phyloP scores from a whole-genome alignment of 2,329 filamentous ascomycete species.

The Fusarium sp. region DNA sequence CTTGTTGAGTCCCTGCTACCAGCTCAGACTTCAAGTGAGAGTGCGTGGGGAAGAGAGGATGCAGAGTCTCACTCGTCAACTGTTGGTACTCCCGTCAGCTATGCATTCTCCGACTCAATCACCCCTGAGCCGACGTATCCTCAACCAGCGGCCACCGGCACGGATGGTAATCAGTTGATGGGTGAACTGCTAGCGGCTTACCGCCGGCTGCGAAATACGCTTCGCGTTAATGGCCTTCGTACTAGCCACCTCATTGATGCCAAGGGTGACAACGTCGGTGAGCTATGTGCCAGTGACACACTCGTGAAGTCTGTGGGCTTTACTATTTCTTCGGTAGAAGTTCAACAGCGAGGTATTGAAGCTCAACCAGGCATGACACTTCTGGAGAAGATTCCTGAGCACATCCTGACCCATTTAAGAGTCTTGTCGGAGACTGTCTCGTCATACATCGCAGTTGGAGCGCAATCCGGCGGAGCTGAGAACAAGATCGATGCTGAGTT shows the following conservation, averaged over 20 bases:
- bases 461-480: slow-evolving; percentile 72
- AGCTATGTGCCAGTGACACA: slow-evolving; percentile 70
- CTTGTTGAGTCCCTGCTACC: slow-evolving; percentile 58
- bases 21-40: slow-evolving; percentile 55
- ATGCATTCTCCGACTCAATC: slow-evolving; percentile 58
- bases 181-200: slow-evolving; percentile 74
- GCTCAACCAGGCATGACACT: slow-evolving; percentile 81
- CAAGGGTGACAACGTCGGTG: slow-evolving; percentile 55
- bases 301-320: slow-evolving; percentile 80
- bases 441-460: slow-evolving; percentile 85
- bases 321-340: slow-evolving; percentile 90
- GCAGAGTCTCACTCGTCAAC: slow-evolving; percentile 51
- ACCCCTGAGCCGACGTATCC: slow-evolving; percentile 46
- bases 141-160: slow-evolving; percentile 23
- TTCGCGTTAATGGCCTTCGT: slow-evolving; percentile 68
- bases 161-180: slow-evolving; percentile 54
- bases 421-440: slow-evolving; percentile 90
- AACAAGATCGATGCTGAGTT: slow-evolving; percentile 78
- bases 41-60: slow-evolving; percentile 61
- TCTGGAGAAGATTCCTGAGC: slow-evolving; percentile 86
- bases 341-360: slow-evolving; percentile 89
- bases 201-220: slow-evolving; percentile 71
- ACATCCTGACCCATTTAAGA: slow-evolving; percentile 87
- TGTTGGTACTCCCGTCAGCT: slow-evolving; percentile 60
- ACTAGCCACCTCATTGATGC: slow-evolving; percentile 56